phyloP scores from a whole-genome alignment of 164 flowering plant species.

The Vitis rotundifolia region DNA sequence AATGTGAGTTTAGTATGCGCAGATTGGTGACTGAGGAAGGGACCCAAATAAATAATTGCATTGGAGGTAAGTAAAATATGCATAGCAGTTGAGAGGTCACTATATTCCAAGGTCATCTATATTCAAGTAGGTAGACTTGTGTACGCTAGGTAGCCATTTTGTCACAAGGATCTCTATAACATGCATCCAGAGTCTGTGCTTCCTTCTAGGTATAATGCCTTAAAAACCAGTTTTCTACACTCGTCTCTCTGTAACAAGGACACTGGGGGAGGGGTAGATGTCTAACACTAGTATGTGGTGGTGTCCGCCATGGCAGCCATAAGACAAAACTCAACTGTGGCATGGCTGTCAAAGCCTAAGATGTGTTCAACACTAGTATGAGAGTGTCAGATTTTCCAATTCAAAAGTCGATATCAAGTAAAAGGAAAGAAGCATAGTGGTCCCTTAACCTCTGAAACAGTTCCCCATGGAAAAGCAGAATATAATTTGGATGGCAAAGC shows the following conservation, averaged over 20 bases:
- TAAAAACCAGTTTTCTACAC: not conserved
- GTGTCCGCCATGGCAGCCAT: not conserved
- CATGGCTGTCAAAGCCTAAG: not conserved
- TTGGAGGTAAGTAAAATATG: too few relatives aligned
- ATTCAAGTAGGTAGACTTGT: too few relatives aligned
- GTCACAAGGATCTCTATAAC: too few relatives aligned
- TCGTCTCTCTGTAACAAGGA: not conserved
- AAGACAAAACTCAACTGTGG: not conserved
- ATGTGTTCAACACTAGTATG: not conserved
- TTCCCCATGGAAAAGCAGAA: not conserved
- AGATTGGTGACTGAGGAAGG: too few relatives aligned
- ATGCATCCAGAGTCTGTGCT: too few relatives aligned
- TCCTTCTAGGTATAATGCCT: too few relatives aligned
- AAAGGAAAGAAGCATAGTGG: constrained; percentile 1
- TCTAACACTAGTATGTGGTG: constrained; percentile 2
- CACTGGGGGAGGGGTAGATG: not conserved
- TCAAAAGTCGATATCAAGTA: not conserved
- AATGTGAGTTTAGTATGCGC: too few relatives aligned
- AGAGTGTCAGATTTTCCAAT: not conserved
- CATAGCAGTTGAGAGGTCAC: too few relatives aligned
- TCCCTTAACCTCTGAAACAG: not conserved
- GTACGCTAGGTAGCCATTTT: too few relatives aligned
- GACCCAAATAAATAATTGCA: too few relatives aligned
- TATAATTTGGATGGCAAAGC: too few relatives aligned
- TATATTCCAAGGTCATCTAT: too few relatives aligned